These are phyloP conservation scores for Turnera subulata DNA, from an alignment of 345 rosid genomes.

Conservation along the genomic window DNA sequence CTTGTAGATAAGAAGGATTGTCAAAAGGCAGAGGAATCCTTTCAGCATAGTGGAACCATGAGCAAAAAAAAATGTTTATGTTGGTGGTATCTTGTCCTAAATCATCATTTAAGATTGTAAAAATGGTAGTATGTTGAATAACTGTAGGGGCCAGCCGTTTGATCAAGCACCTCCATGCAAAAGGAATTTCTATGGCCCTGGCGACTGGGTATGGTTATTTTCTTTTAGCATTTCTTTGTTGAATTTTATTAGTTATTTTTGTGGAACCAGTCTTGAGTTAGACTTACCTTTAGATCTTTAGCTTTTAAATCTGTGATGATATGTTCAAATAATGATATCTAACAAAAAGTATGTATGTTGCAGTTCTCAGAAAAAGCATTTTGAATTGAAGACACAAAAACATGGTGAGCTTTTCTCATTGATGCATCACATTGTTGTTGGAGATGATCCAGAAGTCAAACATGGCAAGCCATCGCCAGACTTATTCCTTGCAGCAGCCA, in stretches of 20 bases:
- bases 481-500: conserved; percentile 78
- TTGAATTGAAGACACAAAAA: conserved; percentile 72
- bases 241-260: no score
- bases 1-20: no score
- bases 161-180: conserved; percentile 69
- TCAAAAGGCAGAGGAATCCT: no score
- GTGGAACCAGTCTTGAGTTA: background rate
- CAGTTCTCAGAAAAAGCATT: conserved; percentile 79
- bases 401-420: conserved; percentile 74
- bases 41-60: no score
- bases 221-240: conserved; percentile 4
- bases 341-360: conserved; percentile 10
- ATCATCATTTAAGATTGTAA: no score
- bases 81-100: no score
- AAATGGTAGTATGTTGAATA: no score
- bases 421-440: conserved; percentile 91
- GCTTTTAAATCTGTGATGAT: background rate
- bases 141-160: conserved; percentile 68
- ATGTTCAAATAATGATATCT: background rate
- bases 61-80: background rate
- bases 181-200: conserved; percentile 66
- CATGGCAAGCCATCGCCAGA: conserved; percentile 92
- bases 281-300: background rate
- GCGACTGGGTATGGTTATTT: conserved; percentile 67
- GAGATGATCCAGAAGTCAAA: conserved; percentile 95